Evolutionary conservation across 768 basidiomycete genomes (phyloP).

Genomic region (Naganishia antarctica): DNA sequence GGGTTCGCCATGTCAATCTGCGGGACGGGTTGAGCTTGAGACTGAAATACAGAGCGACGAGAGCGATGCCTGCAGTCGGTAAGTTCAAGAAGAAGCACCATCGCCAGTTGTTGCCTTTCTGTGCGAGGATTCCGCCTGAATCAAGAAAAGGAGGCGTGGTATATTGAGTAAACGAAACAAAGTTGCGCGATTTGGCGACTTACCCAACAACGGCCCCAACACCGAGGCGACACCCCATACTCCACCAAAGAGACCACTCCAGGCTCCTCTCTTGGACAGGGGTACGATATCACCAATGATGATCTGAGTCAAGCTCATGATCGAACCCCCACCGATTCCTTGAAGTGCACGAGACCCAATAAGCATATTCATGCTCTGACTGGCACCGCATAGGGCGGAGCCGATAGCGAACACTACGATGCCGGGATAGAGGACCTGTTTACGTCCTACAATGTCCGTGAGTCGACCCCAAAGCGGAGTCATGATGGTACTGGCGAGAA

Average conservation of each 20-base stretch:
- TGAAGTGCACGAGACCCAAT: slow-evolving; percentile 38
- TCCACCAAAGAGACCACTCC: slow-evolving; percentile 59
- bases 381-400: slow-evolving; percentile 38
- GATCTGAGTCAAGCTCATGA: slow-evolving; percentile 38
- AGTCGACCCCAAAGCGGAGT: slow-evolving; percentile 42
- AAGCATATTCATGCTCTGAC: slow-evolving; percentile 32
- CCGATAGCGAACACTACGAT: slow-evolving; percentile 37
- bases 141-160: not conserved
- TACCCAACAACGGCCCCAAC: slow-evolving; percentile 72
- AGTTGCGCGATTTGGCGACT: no score
- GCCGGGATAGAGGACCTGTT: slow-evolving; percentile 36
- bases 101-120: slow-evolving; percentile 19
- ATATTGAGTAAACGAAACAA: slow-evolving; percentile 29
- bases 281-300: slow-evolving; percentile 64
- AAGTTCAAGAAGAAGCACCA: slow-evolving; percentile 49
- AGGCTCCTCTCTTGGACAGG: slow-evolving; percentile 72
- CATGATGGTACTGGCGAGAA: slow-evolving; percentile 40
- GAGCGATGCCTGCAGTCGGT: slow-evolving; percentile 46
- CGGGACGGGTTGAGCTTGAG: slow-evolving; percentile 48
- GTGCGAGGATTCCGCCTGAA: slow-evolving; percentile 17
- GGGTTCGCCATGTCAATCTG: slow-evolving; percentile 33
- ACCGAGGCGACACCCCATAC: slow-evolving; percentile 73
- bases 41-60: slow-evolving; percentile 45
- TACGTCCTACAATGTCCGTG: slow-evolving; percentile 46
- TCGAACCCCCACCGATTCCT: slow-evolving; percentile 43